Evolutionary conservation across 2,329 filamentous ascomycete genomes (phyloP).

Genomic region (Scedosporium boydii): DNA sequence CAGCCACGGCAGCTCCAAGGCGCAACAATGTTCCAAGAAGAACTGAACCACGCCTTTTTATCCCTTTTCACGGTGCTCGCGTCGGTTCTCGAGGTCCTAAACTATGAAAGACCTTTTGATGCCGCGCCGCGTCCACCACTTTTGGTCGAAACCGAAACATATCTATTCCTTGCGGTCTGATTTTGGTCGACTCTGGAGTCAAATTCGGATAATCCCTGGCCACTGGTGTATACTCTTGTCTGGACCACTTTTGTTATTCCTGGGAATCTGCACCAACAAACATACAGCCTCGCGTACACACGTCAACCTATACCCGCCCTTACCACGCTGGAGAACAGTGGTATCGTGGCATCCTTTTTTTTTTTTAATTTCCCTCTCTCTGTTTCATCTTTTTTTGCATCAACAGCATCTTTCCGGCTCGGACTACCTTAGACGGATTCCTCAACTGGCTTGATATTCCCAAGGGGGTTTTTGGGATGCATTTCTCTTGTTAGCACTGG

Average conservation of each 20-base stretch:
- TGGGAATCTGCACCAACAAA: background rate
- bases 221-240: background rate
- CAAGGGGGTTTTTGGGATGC: background rate
- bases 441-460: background rate
- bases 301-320: background rate
- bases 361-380: background rate
- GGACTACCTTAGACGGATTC: background rate
- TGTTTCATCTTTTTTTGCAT: background rate
- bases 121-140: background rate
- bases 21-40: background rate
- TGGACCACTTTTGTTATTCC: background rate
- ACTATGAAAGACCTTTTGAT: background rate
- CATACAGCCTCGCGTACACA: background rate
- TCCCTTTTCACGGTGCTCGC: background rate
- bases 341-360: background rate
- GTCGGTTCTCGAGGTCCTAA: background rate
- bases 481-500: background rate
- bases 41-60: background rate
- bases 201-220: background rate
- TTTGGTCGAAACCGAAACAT: background rate
- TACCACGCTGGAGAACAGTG: background rate
- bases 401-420: background rate
- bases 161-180: background rate
- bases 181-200: background rate
- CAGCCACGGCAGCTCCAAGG: conserved; percentile 2